Percentiles rank a stretch among this genome's conserved stretches.
These are phyloP conservation scores for Cutaneotrichosporon cavernicola DNA, from an alignment of 1,284 basidiomycete species.

Conservation along the genomic window DNA sequence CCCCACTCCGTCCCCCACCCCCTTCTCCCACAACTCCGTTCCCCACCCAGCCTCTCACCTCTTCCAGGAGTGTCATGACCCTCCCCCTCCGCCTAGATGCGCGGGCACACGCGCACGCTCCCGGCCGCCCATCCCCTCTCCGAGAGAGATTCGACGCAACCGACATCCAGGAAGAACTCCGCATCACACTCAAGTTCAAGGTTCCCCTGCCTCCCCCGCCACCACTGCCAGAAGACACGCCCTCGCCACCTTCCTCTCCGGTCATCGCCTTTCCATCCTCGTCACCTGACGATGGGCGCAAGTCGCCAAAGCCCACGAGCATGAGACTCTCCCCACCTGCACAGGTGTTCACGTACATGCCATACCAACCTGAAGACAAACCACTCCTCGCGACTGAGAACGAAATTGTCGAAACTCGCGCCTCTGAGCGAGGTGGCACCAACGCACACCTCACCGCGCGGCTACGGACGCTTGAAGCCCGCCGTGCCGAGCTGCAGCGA, in stretches of 20 bases:
- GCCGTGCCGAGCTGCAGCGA: neutral
- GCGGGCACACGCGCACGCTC: neutral
- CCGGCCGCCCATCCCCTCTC: neutral
- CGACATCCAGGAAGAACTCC: neutral
- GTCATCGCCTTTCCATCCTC: no score
- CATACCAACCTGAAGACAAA: neutral
- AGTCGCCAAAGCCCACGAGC: neutral
- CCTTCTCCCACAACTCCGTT: neutral
- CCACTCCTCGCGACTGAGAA: neutral
- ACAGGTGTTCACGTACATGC: neutral
- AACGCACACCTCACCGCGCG: neutral
- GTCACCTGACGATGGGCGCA: no score
- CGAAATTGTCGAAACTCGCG: no score
- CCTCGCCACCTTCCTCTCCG: neutral
- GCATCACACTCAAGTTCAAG: constrained; percentile 1
- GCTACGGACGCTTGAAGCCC: neutral
- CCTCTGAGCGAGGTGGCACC: no score
- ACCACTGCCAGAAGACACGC: neutral
- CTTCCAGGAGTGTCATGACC: neutral
- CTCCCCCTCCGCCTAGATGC: constrained; percentile 1
- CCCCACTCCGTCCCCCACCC: neutral
- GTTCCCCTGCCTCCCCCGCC: neutral
- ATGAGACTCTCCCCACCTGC: neutral
- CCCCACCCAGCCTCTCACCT: neutral
- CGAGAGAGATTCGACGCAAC: neutral